Conservation (phyloP, 805 yeast genomes). For the Lachancea nothofagi region DNA sequence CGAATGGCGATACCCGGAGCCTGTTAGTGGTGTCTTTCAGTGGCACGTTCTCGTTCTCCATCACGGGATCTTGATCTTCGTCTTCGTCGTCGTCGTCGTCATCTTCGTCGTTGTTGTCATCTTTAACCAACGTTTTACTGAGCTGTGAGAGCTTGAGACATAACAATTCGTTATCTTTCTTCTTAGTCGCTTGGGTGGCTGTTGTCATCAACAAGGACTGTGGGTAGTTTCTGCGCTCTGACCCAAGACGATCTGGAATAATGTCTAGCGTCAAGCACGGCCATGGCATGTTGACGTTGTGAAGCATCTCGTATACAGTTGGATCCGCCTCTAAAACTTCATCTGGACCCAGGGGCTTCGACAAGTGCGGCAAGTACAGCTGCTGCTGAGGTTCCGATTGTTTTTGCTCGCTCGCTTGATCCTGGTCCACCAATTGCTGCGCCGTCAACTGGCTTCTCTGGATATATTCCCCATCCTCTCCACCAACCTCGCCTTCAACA, state of each 20-base stretch:
- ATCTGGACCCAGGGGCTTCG: slow-evolving; percentile 88
- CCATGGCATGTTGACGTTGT: slow-evolving; percentile 91
- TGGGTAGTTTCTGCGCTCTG: slow-evolving; percentile 85
- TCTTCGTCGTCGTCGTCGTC: slow-evolving; percentile 70
- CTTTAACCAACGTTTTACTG: slow-evolving; percentile 80
- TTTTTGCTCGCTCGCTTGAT: slow-evolving; percentile 33
- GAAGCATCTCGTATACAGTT: slow-evolving; percentile 92
- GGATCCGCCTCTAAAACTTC: slow-evolving; percentile 97
- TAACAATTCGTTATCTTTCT: slow-evolving; percentile 83
- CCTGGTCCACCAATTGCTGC: slow-evolving; percentile 36
- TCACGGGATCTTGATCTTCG: slow-evolving; percentile 74
- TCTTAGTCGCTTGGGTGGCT: slow-evolving; percentile 86
- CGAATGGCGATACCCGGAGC: slow-evolving; percentile 75
- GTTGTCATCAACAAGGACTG: slow-evolving; percentile 81
- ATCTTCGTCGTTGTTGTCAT: slow-evolving; percentile 70
- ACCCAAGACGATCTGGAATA: slow-evolving; percentile 79
- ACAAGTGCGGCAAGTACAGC: slow-evolving; percentile 81
- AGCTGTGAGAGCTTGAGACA: slow-evolving; percentile 78
- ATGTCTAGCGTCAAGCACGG: slow-evolving; percentile 91
- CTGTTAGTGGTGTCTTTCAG: slow-evolving; percentile 83
- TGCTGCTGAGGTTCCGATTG: slow-evolving; percentile 28
- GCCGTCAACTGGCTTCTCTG: slow-evolving; percentile 35
- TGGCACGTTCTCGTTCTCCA: slow-evolving; percentile 79
- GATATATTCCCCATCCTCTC: slow-evolving; percentile 33
- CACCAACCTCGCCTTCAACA: slow-evolving; percentile 33